phyloP scores from a whole-genome alignment of 2,329 filamentous ascomycete species.

The Pseudocercospora vitis region DNA sequence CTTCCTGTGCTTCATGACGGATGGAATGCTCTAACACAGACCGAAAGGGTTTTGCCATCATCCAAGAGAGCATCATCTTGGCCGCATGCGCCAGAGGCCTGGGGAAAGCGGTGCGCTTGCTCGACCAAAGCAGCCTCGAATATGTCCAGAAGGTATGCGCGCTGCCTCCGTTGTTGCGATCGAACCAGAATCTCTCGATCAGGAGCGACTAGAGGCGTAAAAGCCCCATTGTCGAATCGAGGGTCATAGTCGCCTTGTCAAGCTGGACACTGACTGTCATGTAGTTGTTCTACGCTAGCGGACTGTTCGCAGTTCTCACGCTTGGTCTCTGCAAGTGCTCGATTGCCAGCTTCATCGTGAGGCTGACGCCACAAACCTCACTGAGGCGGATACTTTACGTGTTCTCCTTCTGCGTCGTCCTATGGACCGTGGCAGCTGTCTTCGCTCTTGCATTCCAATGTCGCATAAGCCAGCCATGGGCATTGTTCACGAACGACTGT shows the following conservation, averaged over 20 bases:
- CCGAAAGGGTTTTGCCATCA: slow-evolving; percentile 13
- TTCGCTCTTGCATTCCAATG: slow-evolving; percentile 25
- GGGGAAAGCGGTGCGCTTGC: slow-evolving; percentile 16
- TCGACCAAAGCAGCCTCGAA: slow-evolving; percentile 7
- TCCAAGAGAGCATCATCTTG: slow-evolving; percentile 20
- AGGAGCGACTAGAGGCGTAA: too few species aligned
- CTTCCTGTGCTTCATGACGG: neutral
- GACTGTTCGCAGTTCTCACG: slow-evolving; percentile 18
- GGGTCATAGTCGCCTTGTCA: too few species aligned
- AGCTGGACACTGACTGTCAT: neutral
- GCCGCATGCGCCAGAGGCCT: slow-evolving; percentile 23
- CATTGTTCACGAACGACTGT: slow-evolving; percentile 5
- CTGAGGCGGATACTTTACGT: slow-evolving; percentile 13
- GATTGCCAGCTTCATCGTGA: slow-evolving; percentile 22
- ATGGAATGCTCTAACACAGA: neutral
- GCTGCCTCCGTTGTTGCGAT: neutral
- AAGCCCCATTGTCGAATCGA: too few species aligned
- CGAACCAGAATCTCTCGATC: neutral
- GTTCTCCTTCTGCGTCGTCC: slow-evolving; percentile 12
- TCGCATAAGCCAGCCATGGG: slow-evolving; percentile 18
- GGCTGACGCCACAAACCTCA: slow-evolving; percentile 21
- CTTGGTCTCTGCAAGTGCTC: slow-evolving; percentile 23
- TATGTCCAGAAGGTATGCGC: slow-evolving; percentile 15
- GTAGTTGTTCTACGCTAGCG: slow-evolving; percentile 23
- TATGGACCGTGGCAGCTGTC: slow-evolving; percentile 20